Evolutionary conservation across 176 grass and related monocot species (phyloP).

Genomic region (Neostapfia colusana): DNA sequence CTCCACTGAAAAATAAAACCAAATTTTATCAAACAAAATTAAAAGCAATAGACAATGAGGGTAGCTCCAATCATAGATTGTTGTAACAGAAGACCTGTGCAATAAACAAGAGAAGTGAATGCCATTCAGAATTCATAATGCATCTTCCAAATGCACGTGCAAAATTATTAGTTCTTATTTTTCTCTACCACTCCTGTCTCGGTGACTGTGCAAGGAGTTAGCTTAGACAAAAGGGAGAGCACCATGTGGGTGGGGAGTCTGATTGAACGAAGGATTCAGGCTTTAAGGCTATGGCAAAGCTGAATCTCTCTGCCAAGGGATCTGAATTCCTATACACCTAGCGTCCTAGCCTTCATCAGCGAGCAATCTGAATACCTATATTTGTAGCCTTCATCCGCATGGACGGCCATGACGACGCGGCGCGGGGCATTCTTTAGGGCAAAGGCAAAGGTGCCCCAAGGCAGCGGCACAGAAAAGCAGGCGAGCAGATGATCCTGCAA

Average conservation of each 20-base stretch:
- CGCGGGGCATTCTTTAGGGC: constrained; percentile 35
- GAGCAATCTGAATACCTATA: constrained; percentile 47
- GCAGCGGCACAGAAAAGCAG: constrained; percentile 6
- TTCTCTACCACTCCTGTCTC: not conserved
- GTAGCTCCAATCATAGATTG: constrained; percentile 22
- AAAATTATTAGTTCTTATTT: not conserved
- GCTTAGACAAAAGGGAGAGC: constrained; percentile 43
- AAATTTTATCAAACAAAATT: not conserved
- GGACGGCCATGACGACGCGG: constrained; percentile 11
- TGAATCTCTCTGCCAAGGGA: constrained; percentile 74
- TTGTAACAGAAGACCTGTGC: not conserved
- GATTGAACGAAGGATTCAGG: constrained; percentile 66
- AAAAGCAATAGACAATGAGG: constrained; percentile 1
- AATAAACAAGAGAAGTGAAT: constrained; percentile 13
- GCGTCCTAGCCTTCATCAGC: constrained; percentile 26
- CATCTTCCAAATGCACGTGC: not conserved
- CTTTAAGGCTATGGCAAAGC: constrained; percentile 35
- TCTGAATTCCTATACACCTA: constrained; percentile 47
- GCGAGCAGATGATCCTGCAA: not conserved
- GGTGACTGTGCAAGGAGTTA: not conserved
- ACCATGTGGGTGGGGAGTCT: constrained; percentile 44
- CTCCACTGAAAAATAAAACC: constrained; percentile 19
- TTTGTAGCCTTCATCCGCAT: constrained; percentile 16
- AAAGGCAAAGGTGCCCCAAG: not conserved
- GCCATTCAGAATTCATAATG: not conserved